Base-by-base conservation (phyloP, 129 eudicot species). In the Mikania micrantha region DNA sequence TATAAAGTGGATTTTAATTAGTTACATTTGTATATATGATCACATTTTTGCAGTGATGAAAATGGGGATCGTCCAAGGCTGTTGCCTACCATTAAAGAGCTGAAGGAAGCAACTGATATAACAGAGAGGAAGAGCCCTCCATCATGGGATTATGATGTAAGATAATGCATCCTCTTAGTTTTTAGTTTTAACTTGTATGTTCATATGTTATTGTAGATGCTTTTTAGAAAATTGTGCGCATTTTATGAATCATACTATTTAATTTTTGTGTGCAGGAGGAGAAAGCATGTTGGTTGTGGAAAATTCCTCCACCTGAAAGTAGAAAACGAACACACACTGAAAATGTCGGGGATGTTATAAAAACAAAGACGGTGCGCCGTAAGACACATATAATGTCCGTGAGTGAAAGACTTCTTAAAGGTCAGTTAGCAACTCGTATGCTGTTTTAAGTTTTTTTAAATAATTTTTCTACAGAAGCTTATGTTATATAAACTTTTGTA, bases 71-170 rank as follows among this genome's bases (percentile, higher is more conserved):
- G 73, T 8, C 96, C 96, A 12, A 79, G 96, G 61, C 81, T 81
- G 1, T 69, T 89, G 63, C 93, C 93, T 9, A 28, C 20, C 47
- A 82, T 89, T 59, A 63, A 79, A 5, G 96, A 89, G 84, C 80
- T 89, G 41, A 80, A 85, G 59, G 47, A 53, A 16, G 96, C 90
- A 74, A 74, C 80, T 66, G 96, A 85, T 72, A 28, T 89, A 34
- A 73, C 83, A 32, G 93, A 85, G 48, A 79, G 96, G 42, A 79
- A 78, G 38, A 72, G 67, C 45, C 52, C 59, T 39, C 87, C 96
- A 8, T 81, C 86, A 7, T 89, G 96, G 96, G 96, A 85, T 79
- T 89, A 66, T 72, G 96, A 85, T 77, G 96, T 89, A 29, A 85
- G 86, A 49, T 74, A 1, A 39, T 58, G 13, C 70, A 35, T 47